Conservation (phyloP, 148 eudicot genomes). For the Linanthus parryae region DNA sequence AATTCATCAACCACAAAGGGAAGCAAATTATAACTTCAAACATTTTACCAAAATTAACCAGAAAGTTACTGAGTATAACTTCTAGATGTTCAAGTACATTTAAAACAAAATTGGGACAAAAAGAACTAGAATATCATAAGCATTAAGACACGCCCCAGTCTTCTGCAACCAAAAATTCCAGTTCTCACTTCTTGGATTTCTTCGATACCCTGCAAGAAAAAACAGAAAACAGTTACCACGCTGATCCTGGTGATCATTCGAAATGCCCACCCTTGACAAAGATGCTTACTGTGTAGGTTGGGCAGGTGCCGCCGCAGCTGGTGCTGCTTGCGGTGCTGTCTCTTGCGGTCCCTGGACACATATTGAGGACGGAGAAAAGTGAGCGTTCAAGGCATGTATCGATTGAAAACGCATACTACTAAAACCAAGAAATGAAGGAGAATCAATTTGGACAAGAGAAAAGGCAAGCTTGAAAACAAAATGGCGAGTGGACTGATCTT, state of each 20-base stretch:
- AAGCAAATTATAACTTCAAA: too few relatives aligned
- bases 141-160: background rate
- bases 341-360: slow-evolving; percentile 49
- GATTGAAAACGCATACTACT: too few relatives aligned
- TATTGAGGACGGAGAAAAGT: background rate
- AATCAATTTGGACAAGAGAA: too few relatives aligned
- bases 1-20: too few relatives aligned
- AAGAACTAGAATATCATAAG: background rate
- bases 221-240: background rate
- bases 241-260: background rate
- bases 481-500: too few relatives aligned
- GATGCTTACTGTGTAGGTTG: slow-evolving; percentile 33
- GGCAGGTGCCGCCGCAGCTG: slow-evolving; percentile 36
- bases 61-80: too few relatives aligned
- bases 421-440: too few relatives aligned
- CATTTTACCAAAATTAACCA: too few relatives aligned
- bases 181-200: slow-evolving; percentile 51
- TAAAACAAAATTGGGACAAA: background rate
- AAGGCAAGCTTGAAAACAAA: too few relatives aligned
- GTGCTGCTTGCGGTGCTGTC: slow-evolving; percentile 33
- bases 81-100: too few relatives aligned
- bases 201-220: slow-evolving; percentile 31
- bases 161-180: slow-evolving; percentile 39
- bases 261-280: background rate
- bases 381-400: too few relatives aligned